Conservation (phyloP, 2,329 filamentous ascomycete genomes). For the Nannizzia gypsea region DNA sequence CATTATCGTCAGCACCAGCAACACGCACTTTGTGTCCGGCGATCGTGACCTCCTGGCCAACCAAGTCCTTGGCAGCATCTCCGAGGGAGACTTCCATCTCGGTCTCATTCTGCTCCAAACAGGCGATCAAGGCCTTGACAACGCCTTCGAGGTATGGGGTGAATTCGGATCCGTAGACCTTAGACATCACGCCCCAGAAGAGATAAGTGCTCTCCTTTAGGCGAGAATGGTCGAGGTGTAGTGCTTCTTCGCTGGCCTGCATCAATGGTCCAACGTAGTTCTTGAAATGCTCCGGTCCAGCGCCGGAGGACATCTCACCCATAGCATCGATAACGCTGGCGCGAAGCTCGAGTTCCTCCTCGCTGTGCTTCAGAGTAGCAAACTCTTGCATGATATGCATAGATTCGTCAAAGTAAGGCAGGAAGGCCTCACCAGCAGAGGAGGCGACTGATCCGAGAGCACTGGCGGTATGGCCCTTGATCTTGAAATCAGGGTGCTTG, state of each 20-base stretch:
- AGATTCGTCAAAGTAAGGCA: slow-evolving; percentile 81
- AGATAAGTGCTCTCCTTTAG: slow-evolving; percentile 96
- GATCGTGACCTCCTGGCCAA: slow-evolving; percentile 64
- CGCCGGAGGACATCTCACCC: slow-evolving; percentile 81
- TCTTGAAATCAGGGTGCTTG: slow-evolving; percentile 70
- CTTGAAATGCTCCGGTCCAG: slow-evolving; percentile 76
- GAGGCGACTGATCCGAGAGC: slow-evolving; percentile 84
- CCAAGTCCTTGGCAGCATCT: slow-evolving; percentile 59
- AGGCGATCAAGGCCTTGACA: slow-evolving; percentile 55
- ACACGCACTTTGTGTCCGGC: slow-evolving; percentile 79
- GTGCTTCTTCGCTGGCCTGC: slow-evolving; percentile 80
- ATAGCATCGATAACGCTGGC: slow-evolving; percentile 85
- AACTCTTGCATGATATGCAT: slow-evolving; percentile 83
- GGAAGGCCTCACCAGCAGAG: slow-evolving; percentile 69
- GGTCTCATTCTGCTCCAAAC: slow-evolving; percentile 78
- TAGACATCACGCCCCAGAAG: slow-evolving; percentile 86
- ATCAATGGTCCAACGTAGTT: slow-evolving; percentile 84
- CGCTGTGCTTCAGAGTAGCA: slow-evolving; percentile 72
- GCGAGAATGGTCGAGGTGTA: slow-evolving; percentile 76
- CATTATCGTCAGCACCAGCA: slow-evolving; percentile 50
- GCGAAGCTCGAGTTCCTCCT: slow-evolving; percentile 80
- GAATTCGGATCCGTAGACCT: slow-evolving; percentile 68
- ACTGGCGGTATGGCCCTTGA: slow-evolving; percentile 79
- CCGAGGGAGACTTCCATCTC: slow-evolving; percentile 66
- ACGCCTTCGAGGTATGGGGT: slow-evolving; percentile 37